Conservation (phyloP, 169 alveolate species). For the Prorocentrum cordatum region DNA sequence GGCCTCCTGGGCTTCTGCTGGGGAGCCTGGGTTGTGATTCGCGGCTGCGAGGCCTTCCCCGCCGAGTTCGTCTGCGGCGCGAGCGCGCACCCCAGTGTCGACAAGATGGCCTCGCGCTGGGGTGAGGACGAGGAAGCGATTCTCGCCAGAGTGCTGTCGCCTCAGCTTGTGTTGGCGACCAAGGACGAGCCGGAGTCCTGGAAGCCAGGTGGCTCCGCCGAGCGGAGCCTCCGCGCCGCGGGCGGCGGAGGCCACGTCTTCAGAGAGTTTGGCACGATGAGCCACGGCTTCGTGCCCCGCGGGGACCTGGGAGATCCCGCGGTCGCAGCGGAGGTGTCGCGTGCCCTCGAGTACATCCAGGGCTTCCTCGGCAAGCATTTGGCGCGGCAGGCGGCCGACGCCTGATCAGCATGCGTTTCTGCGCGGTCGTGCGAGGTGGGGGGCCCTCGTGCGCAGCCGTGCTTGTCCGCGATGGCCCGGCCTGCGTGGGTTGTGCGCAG, state of each 20-base stretch:
- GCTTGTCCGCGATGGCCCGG: too few species aligned
- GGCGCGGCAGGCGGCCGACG: neutral
- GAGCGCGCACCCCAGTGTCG: conserved; percentile 38
- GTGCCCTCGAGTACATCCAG: neutral
- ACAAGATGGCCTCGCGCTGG: conserved; percentile 18
- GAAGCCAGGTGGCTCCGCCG: conserved; percentile 37
- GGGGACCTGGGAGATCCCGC: neutral
- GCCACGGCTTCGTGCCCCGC: conserved; percentile 27
- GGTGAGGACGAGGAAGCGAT: conserved; percentile 21
- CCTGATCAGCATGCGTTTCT: too few species aligned
- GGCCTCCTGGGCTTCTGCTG: conserved; percentile 15
- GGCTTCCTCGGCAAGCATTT: conserved; percentile 26
- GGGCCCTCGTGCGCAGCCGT: too few species aligned
- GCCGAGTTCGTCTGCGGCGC: conserved; percentile 15
- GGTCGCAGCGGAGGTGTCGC: neutral
- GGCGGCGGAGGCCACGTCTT: neutral
- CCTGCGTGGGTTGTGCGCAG: too few species aligned
- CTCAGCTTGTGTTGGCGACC: conserved; percentile 26
- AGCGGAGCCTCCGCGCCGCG: neutral
- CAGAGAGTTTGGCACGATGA: conserved; percentile 5
- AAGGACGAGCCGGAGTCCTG: conserved; percentile 20
- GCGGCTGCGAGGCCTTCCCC: neutral
- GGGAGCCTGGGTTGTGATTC: conserved; percentile 20
- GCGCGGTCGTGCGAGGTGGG: too few species aligned
- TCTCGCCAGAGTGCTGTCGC: neutral